Conservation (phyloP, 495 filamentous ascomycete species). For the Penicillium verhagenii region DNA sequence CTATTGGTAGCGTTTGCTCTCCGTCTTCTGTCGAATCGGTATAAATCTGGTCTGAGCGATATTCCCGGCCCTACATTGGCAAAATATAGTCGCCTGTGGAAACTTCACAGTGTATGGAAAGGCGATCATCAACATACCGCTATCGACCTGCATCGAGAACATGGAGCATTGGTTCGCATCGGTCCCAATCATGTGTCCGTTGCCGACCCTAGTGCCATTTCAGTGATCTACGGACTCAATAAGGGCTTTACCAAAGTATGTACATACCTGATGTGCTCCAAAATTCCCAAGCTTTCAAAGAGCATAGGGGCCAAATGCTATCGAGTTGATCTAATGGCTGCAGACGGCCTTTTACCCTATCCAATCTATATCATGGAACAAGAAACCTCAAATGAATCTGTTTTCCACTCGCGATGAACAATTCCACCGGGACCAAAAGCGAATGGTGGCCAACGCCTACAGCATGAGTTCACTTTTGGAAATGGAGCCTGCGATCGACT, state of each 20-base stretch:
- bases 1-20: background rate
- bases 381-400: slow-evolving; percentile 34
- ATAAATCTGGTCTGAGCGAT: slow-evolving; percentile 10
- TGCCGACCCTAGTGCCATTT: too few species aligned
- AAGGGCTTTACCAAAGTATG: too few species aligned
- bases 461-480: too few species aligned
- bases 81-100: slow-evolving; percentile 35
- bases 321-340: too few species aligned
- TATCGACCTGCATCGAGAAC: slow-evolving; percentile 35
- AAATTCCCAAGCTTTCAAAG: too few species aligned
- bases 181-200: slow-evolving; percentile 15
- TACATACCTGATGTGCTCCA: too few species aligned
- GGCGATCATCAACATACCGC: slow-evolving; percentile 31
- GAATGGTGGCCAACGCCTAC: too few species aligned
- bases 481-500: too few species aligned
- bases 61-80: slow-evolving; percentile 39
- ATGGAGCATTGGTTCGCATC: slow-evolving; percentile 42
- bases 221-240: too few species aligned
- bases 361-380: slow-evolving; percentile 31
- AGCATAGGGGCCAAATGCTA: slow-evolving; percentile 9
- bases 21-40: slow-evolving; percentile 9
- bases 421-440: too few species aligned
- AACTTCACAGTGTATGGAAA: slow-evolving; percentile 32
- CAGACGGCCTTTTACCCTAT: slow-evolving; percentile 47
- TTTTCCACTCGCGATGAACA: too few species aligned